A percentile compares a stretch with the other conserved stretches of the same genome.
phyloP scores from a whole-genome alignment of 345 rosid species.

The Populus tremula region DNA sequence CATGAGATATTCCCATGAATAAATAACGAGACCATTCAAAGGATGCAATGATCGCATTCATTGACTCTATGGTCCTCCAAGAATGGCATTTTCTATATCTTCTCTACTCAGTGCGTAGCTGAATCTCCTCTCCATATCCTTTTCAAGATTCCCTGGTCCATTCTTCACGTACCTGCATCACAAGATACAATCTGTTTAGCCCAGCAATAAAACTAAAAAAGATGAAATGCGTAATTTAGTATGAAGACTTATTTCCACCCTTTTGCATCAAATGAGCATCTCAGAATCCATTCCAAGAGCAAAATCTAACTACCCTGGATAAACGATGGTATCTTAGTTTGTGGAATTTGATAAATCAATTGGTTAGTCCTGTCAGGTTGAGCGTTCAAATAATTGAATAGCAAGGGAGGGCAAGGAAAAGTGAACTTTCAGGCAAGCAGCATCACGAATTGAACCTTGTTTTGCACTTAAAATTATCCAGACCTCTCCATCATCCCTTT shows the following conservation, averaged over 20 bases:
- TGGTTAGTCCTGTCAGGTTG: not conserved
- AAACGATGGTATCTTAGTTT: not conserved
- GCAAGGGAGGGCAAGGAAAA: not conserved
- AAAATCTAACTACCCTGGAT: not conserved
- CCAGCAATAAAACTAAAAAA: not conserved
- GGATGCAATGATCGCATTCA: not conserved
- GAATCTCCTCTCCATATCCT: conserved; percentile 92
- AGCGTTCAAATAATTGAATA: not conserved
- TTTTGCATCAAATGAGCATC: not conserved
- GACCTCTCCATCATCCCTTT: not conserved
- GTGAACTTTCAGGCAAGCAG: not conserved
- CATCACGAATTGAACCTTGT: not conserved
- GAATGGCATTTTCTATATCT: conserved; percentile 85
- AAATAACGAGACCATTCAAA: not conserved
- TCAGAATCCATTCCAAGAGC: not conserved
- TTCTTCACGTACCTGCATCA: conserved; percentile 75
- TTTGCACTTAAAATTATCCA: not conserved
- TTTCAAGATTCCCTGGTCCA: conserved; percentile 89
- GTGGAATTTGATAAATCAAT: not conserved
- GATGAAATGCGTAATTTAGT: not conserved
- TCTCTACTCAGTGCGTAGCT: conserved; percentile 92
- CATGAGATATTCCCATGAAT: not conserved
- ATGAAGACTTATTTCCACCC: not conserved
- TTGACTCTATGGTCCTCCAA: conserved; percentile 75
- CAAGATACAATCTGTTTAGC: conserved; percentile 8